Conservation (phyloP, 345 rosid species). For the Lumnitzera racemosa region DNA sequence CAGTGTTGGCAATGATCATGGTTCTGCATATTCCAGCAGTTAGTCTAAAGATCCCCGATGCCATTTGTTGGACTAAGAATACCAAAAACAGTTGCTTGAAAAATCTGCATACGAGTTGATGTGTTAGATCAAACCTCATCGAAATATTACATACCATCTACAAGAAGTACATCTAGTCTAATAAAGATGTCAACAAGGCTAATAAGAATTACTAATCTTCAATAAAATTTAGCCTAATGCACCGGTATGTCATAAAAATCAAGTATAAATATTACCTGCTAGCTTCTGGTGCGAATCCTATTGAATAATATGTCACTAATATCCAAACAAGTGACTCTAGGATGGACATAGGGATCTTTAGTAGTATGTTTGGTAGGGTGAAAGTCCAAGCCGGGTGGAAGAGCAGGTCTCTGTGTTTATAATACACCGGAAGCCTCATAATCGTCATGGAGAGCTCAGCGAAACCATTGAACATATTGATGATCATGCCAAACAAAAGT, state of each 20-base stretch:
- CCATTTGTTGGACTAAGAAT: constrained; percentile 80
- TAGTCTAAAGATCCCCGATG: constrained; percentile 59
- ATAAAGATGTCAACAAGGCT: too few relatives aligned
- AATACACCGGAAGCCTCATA: constrained; percentile 73
- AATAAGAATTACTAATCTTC: neutral
- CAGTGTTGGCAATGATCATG: constrained; percentile 73
- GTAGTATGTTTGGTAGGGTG: constrained; percentile 60
- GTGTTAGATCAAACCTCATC: neutral
- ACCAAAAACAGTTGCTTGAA: constrained; percentile 66
- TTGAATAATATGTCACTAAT: constrained; percentile 45
- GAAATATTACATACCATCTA: neutral
- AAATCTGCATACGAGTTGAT: constrained; percentile 39
- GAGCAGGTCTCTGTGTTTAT: constrained; percentile 84
- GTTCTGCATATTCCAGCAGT: constrained; percentile 67
- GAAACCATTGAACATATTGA: constrained; percentile 84
- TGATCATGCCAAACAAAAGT: constrained; percentile 39
- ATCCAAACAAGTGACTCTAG: constrained; percentile 73
- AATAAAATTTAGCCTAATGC: neutral
- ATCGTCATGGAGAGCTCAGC: constrained; percentile 71
- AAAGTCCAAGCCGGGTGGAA: constrained; percentile 86
- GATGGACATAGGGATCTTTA: constrained; percentile 55
- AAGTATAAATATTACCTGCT: constrained; percentile 35
- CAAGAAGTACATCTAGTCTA: neutral
- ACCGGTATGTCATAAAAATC: neutral
- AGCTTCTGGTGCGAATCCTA: constrained; percentile 73